Conservation (phyloP, 176 grass and related monocot species). For the Pontederia crassipes region DNA sequence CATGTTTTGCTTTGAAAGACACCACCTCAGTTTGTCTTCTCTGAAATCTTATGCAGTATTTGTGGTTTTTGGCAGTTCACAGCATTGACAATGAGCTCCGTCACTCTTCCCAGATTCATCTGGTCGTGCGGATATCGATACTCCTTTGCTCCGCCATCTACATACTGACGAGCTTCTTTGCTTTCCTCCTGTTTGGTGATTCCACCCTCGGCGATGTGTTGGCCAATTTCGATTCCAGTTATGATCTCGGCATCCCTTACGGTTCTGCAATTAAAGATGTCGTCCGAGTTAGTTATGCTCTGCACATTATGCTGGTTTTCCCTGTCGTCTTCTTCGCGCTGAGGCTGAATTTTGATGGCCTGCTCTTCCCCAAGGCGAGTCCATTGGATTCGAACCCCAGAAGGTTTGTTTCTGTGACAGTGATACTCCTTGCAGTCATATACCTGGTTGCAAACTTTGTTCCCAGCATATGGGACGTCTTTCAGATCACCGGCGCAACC, state of each 20-base stretch:
- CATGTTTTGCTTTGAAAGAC: too few species aligned
- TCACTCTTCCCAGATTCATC: neutral
- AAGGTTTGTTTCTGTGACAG: conserved; percentile 57
- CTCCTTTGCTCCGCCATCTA: neutral
- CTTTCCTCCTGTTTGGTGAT: conserved; percentile 5
- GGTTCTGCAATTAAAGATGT: neutral
- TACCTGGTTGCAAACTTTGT: conserved; percentile 61
- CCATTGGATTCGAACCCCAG: conserved; percentile 44
- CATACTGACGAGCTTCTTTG: neutral
- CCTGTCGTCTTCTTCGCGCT: neutral
- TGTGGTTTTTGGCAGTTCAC: neutral
- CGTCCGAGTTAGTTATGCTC: neutral
- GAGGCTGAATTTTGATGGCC: conserved; percentile 5
- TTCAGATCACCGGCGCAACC: conserved; percentile 85
- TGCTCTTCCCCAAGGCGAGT: conserved; percentile 1
- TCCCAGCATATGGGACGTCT: conserved; percentile 86
- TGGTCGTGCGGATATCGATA: neutral
- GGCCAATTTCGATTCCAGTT: neutral
- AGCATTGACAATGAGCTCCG: neutral
- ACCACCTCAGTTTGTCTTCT: too few species aligned
- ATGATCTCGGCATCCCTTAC: neutral
- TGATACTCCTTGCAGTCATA: conserved; percentile 40
- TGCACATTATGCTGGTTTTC: conserved; percentile 1
- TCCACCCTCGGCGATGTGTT: conserved; percentile 3
- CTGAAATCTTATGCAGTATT: neutral